Evolutionary conservation across 495 filamentous ascomycete species (phyloP).

Genomic region (Astrothelium subdiscretum): DNA sequence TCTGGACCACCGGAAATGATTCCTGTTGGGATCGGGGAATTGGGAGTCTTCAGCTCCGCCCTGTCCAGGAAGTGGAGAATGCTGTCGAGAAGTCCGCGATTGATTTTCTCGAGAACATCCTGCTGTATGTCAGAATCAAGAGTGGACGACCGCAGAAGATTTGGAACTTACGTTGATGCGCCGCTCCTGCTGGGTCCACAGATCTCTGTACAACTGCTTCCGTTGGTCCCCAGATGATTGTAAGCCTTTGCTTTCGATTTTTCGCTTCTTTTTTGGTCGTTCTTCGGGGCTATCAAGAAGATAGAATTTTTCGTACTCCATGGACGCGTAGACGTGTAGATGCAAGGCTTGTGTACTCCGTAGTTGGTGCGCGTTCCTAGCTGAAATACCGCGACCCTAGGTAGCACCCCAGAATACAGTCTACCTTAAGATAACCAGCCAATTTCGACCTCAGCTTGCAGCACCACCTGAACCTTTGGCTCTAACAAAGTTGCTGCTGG

Average conservation of each 20-base stretch:
- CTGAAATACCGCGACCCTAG: too few species aligned
- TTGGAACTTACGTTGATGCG: conserved; percentile 52
- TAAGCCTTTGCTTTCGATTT: conserved; percentile 9
- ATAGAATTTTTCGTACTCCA: conserved; percentile 30
- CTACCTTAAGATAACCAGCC: too few species aligned
- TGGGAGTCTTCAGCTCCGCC: conserved; percentile 26
- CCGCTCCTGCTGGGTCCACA: conserved; percentile 57
- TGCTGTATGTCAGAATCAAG: conserved; percentile 15
- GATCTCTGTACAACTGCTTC: conserved; percentile 47
- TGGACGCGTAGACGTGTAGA: neutral
- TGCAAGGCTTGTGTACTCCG: neutral
- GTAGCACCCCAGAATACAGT: too few species aligned
- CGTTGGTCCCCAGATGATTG: conserved; percentile 35
- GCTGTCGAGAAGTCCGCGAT: conserved; percentile 46
- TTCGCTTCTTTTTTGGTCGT: conserved; percentile 22
- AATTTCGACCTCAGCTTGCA: too few species aligned
- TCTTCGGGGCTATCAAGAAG: conserved; percentile 18
- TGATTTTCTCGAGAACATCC: conserved; percentile 51
- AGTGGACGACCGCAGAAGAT: neutral
- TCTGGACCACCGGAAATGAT: conserved; percentile 82
- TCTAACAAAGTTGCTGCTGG: too few species aligned
- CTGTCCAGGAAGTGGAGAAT: conserved; percentile 52
- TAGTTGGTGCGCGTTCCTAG: neutral
- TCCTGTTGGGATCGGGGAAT: conserved; percentile 51
- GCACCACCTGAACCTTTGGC: too few species aligned